Conservation (phyloP, 768 basidiomycete species). For the Leccinum ochraceum region DNA sequence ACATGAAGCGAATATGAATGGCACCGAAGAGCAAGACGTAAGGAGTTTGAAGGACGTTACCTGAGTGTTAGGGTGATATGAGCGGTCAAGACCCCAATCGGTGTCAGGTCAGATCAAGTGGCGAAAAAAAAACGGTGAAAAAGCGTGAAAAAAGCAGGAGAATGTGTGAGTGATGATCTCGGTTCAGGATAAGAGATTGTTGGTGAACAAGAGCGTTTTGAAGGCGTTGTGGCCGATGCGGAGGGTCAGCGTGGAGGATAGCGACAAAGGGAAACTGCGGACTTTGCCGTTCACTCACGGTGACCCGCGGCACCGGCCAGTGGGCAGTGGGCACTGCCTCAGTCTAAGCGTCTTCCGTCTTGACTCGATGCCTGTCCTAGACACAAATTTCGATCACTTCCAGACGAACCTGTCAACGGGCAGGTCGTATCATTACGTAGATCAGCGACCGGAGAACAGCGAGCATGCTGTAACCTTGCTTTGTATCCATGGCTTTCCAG, state of each 20-base stretch:
- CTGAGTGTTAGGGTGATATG: slow-evolving; percentile 34
- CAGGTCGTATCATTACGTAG: slow-evolving; percentile 68
- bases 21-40: slow-evolving; percentile 25
- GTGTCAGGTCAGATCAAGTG: slow-evolving; percentile 23
- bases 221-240: slow-evolving; percentile 11
- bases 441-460: slow-evolving; percentile 55
- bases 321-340: slow-evolving; percentile 19
- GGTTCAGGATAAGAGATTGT: slow-evolving; percentile 17
- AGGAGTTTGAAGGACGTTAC: slow-evolving; percentile 34
- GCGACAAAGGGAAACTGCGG: slow-evolving; percentile 34
- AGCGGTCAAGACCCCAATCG: slow-evolving; percentile 25
- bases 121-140: slow-evolving; percentile 24
- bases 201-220: slow-evolving; percentile 2
- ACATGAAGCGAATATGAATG: slow-evolving; percentile 6
- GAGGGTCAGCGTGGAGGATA: slow-evolving; percentile 26
- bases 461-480: slow-evolving; percentile 50
- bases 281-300: slow-evolving; percentile 26
- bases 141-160: slow-evolving; percentile 17
- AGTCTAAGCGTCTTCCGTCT: background rate
- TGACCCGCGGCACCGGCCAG: slow-evolving; percentile 26
- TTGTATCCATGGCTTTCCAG: slow-evolving; percentile 84
- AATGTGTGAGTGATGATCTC: slow-evolving; percentile 12
- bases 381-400: slow-evolving; percentile 40
- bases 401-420: slow-evolving; percentile 56
- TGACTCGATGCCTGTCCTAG: slow-evolving; percentile 11